phyloP scores from a whole-genome alignment of 768 basidiomycete species.

The Pisolithus marmoratus region DNA sequence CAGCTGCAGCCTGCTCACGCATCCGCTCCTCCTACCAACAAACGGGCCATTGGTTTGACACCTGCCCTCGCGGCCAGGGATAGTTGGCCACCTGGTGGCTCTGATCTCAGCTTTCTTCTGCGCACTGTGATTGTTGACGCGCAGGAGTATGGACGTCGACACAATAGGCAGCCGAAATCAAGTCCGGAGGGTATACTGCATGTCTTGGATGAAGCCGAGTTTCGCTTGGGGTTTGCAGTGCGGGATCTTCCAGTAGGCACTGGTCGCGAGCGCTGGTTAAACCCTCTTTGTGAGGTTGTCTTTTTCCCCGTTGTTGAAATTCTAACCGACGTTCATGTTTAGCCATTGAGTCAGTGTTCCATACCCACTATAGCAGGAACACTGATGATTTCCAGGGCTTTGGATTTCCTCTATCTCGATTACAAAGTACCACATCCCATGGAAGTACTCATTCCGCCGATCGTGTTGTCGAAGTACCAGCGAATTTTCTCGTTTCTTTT shows the following conservation, averaged over 20 bases:
- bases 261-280: constrained; percentile 70
- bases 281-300: constrained; percentile 67
- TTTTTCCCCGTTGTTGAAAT: not conserved
- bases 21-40: constrained; percentile 18
- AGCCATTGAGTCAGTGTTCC: constrained; percentile 45
- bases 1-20: constrained; percentile 10
- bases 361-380: not conserved
- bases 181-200: constrained; percentile 31
- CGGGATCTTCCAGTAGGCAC: constrained; percentile 61
- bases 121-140: constrained; percentile 84
- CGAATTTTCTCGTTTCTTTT: constrained; percentile 76
- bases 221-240: constrained; percentile 79
- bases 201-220: constrained; percentile 58
- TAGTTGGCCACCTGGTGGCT: constrained; percentile 83
- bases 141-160: constrained; percentile 34
- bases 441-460: constrained; percentile 62
- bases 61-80: constrained; percentile 65
- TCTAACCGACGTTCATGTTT: not conserved
- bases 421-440: constrained; percentile 85
- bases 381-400: constrained; percentile 45
- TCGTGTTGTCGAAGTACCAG: constrained; percentile 80
- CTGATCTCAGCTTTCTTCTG: constrained; percentile 78
- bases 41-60: constrained; percentile 70
- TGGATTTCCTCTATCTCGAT: constrained; percentile 87
- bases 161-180: constrained; percentile 15